Percentiles rank a stretch among this genome's conserved stretches.
Conservation (phyloP, 768 basidiomycete genomes). For the Pisolithus sp. region DNA sequence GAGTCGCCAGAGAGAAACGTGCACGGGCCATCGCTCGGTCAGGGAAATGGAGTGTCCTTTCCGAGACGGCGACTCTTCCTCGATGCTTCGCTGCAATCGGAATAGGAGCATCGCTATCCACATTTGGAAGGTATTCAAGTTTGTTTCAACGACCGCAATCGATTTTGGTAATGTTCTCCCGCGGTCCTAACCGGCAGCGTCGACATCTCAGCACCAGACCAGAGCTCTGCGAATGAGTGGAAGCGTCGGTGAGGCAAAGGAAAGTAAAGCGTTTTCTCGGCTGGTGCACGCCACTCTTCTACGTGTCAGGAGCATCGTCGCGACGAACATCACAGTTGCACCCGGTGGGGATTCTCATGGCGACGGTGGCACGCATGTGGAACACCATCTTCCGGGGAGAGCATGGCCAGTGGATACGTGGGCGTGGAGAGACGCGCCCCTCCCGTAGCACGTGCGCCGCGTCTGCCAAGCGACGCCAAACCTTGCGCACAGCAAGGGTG, state of each 20-base stretch:
- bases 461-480: no score
- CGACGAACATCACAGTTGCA: not conserved
- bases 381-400: not conserved
- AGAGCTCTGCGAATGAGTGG: not conserved
- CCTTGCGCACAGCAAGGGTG: not conserved
- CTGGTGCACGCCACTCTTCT: no score
- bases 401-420: no score
- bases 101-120: constrained; percentile 11
- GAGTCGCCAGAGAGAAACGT: constrained; percentile 17
- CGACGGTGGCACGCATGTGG: not conserved
- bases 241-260: not conserved
- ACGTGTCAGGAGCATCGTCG: no score
- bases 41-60: not conserved
- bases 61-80: not conserved
- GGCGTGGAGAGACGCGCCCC: no score
- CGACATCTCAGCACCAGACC: not conserved
- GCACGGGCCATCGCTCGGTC: constrained; percentile 21
- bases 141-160: constrained; percentile 14
- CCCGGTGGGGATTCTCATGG: not conserved
- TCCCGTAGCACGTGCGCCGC: no score
- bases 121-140: constrained; percentile 24
- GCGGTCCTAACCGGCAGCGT: not conserved
- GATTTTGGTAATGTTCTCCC: not conserved
- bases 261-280: not conserved
- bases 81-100: not conserved